Conservation (phyloP, 106 monocot genomes). For the Triglochin maritima region DNA sequence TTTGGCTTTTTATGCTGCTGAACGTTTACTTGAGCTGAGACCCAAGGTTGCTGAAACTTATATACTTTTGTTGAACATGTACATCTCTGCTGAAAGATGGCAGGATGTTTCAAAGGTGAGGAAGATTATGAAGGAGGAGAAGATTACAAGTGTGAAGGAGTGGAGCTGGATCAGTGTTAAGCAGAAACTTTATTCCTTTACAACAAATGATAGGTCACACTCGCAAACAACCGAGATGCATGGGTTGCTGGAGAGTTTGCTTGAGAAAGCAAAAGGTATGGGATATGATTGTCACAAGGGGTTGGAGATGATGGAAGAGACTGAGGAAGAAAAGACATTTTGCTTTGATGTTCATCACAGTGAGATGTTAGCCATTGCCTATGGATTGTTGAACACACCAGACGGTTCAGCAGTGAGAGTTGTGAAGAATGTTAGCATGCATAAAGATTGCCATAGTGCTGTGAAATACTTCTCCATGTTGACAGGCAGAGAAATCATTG, state of each 20-base stretch:
- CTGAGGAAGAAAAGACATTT: neutral
- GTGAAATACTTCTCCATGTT: constrained; percentile 14
- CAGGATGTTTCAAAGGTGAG: constrained; percentile 71
- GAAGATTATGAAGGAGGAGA: constrained; percentile 74
- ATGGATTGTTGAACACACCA: constrained; percentile 19
- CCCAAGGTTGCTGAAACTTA: constrained; percentile 57
- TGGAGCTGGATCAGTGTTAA: constrained; percentile 70
- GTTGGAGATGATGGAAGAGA: constrained; percentile 3
- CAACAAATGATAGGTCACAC: constrained; percentile 52
- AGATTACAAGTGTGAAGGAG: constrained; percentile 51
- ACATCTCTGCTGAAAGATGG: constrained; percentile 70
- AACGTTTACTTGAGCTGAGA: constrained; percentile 48
- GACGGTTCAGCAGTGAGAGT: constrained; percentile 5
- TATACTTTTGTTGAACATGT: constrained; percentile 65
- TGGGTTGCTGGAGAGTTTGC: constrained; percentile 39
- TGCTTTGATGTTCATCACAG: constrained; percentile 7
- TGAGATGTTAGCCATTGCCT: constrained; percentile 24
- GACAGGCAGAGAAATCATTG: constrained; percentile 17
- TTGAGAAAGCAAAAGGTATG: constrained; percentile 38
- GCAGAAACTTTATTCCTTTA: constrained; percentile 49
- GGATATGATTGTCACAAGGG: constrained; percentile 7
- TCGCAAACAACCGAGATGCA: constrained; percentile 31
- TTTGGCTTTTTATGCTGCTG: constrained; percentile 64
- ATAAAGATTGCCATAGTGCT: constrained; percentile 19
- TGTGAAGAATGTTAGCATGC: constrained; percentile 20